Conservation (phyloP, 129 eudicot species). For the Solidago caesia region DNA sequence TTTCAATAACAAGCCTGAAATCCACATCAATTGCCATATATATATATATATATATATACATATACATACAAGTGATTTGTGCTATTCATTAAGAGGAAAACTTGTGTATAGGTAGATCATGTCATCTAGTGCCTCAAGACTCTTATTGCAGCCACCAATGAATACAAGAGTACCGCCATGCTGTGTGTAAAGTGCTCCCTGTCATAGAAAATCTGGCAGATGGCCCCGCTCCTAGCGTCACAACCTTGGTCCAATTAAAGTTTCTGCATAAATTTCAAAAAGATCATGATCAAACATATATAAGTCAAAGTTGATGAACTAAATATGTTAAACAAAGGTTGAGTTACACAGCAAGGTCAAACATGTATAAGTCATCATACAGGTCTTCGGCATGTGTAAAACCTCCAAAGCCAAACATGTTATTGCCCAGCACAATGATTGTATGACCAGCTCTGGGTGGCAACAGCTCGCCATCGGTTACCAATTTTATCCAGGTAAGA, state of each 20-base stretch:
- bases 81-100: conserved; percentile 20
- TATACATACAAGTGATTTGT: background rate
- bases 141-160: conserved; percentile 89
- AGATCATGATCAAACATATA: background rate
- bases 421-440: conserved; percentile 65
- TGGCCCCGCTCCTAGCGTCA: conserved; percentile 70
- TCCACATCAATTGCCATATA: conserved; percentile 21
- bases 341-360: conserved; percentile 67
- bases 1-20: conserved; percentile 57
- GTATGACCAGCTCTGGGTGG: conserved; percentile 97
- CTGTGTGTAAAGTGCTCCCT: conserved; percentile 67
- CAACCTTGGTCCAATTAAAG: conserved; percentile 70
- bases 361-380: conserved; percentile 75
- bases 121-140: conserved; percentile 84
- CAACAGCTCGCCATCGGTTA: conserved; percentile 70
- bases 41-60: background rate
- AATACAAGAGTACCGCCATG: conserved; percentile 71
- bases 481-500: conserved; percentile 75
- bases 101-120: conserved; percentile 82
- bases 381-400: conserved; percentile 81
- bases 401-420: conserved; percentile 88
- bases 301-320: too few relatives aligned
- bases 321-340: too few relatives aligned
- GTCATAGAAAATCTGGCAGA: conserved; percentile 94
- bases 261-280: conserved; percentile 44